Evolutionary conservation across 768 basidiomycete species (phyloP).

Genomic region (Leccinellum rugosiceps): DNA sequence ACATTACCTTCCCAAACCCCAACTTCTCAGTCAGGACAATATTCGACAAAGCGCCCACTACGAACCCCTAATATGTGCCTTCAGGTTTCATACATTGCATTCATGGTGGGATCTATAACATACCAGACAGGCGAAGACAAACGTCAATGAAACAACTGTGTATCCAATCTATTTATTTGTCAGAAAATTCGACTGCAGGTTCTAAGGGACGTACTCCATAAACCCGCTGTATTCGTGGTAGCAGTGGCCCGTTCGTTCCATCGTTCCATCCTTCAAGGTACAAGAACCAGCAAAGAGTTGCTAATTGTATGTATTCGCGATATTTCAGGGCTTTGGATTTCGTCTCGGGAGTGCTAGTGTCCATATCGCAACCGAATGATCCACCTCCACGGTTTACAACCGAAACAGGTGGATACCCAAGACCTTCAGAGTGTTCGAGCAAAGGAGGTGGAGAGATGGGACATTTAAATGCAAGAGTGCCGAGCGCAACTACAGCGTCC

Average conservation of each 20-base stretch:
- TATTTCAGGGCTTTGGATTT: conserved; percentile 7
- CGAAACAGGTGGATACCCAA: neutral
- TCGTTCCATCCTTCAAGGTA: conserved; percentile 79
- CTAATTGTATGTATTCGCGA: conserved; percentile 44
- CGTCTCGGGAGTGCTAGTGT: neutral
- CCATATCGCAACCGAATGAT: neutral
- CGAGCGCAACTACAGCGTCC: conserved; percentile 1
- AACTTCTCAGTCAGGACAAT: conserved; percentile 42
- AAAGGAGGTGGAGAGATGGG: neutral
- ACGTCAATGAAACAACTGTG: conserved; percentile 52
- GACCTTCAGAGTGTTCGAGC: neutral
- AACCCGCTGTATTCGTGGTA: conserved; percentile 66
- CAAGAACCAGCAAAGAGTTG: conserved; percentile 51
- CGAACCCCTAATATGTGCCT: conserved; percentile 34
- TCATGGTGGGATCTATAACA: conserved; percentile 8
- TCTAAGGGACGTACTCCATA: conserved; percentile 37
- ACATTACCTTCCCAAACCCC: conserved; percentile 41
- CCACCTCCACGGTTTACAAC: neutral
- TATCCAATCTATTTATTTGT: conserved; percentile 41
- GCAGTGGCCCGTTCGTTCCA: conserved; percentile 66
- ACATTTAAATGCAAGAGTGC: neutral
- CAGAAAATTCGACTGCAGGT: neutral
- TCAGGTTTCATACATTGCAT: conserved; percentile 17
- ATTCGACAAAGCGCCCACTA: conserved; percentile 44
- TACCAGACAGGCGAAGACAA: conserved; percentile 48